Percentiles rank a stretch among this genome's conserved stretches.
phyloP scores from a whole-genome alignment of 2,329 filamentous ascomycete genomes.

The Fusarium newnesense region DNA sequence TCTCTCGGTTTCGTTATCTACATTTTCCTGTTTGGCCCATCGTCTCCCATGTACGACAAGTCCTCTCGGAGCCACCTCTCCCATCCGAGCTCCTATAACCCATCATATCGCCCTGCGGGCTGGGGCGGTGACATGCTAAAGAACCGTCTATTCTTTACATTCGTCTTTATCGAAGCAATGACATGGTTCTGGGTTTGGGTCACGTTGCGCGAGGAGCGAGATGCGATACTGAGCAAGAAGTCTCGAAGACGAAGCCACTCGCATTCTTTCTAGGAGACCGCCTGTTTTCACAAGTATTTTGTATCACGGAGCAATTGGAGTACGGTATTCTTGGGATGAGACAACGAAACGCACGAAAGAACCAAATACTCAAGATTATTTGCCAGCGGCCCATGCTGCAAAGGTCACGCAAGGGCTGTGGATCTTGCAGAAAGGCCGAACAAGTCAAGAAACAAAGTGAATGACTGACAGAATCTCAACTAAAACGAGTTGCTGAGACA shows the following conservation, averaged over 20 bases:
- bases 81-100: constrained; percentile 47
- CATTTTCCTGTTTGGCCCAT: constrained; percentile 68
- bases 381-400: background rate
- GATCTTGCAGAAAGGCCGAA: background rate
- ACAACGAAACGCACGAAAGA: background rate
- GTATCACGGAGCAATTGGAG: background rate
- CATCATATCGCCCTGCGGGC: constrained; percentile 51
- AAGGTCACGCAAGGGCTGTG: background rate
- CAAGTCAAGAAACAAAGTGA: background rate
- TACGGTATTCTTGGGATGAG: background rate
- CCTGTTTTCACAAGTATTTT: background rate
- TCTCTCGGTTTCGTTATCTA: constrained; percentile 72
- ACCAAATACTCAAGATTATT: background rate
- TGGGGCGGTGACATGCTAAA: constrained; percentile 76
- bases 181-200: constrained; percentile 89
- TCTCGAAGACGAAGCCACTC: constrained; percentile 45
- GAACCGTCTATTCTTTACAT: constrained; percentile 86
- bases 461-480: background rate
- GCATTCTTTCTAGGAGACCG: constrained; percentile 18
- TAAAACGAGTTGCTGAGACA: too few species aligned
- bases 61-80: constrained; percentile 37
- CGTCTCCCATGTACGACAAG: constrained; percentile 59
- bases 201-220: constrained; percentile 73
- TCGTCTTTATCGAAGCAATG: constrained; percentile 84
- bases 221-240: constrained; percentile 54